A percentile compares a stretch with the other conserved stretches of the same genome.
Conservation (phyloP, 176 grass and related monocot genomes). For the Eleusine indica region DNA sequence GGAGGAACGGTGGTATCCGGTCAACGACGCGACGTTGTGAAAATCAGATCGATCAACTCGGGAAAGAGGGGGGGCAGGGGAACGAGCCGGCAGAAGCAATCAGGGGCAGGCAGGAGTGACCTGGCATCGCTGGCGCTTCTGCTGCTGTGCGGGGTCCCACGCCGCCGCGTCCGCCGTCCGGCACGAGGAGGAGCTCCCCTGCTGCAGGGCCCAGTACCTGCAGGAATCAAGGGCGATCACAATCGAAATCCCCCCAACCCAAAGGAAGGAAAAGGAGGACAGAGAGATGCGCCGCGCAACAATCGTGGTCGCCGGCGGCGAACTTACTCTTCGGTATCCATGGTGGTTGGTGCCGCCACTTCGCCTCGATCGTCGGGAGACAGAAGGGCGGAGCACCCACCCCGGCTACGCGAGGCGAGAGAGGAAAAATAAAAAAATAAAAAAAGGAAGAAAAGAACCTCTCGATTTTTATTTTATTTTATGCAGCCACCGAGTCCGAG, state of each 20-base stretch:
- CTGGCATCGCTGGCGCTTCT: conserved; percentile 64
- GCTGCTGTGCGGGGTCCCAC: conserved; percentile 35
- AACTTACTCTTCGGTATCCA: conserved; percentile 43
- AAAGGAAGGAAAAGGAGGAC: not conserved
- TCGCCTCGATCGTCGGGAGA: not conserved
- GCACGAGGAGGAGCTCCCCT: conserved; percentile 47
- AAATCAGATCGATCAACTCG: not conserved
- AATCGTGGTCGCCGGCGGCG: not conserved
- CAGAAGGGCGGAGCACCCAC: not conserved
- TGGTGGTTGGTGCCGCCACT: not conserved
- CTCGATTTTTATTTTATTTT: not conserved
- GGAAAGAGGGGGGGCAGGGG: not conserved
- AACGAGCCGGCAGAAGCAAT: too few species aligned
- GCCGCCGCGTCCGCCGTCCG: not conserved
- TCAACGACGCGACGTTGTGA: not conserved
- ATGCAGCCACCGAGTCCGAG: not conserved
- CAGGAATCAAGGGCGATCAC: not conserved
- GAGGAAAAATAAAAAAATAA: not conserved
- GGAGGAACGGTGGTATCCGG: not conserved
- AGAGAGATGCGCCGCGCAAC: not conserved
- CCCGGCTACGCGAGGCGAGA: not conserved
- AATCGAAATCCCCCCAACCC: not conserved
- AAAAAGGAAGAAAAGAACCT: not conserved
- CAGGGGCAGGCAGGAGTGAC: not conserved
- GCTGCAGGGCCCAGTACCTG: conserved; percentile 46